Conservation (phyloP, 2,329 filamentous ascomycete genomes). For the Orbilia quercus region DNA sequence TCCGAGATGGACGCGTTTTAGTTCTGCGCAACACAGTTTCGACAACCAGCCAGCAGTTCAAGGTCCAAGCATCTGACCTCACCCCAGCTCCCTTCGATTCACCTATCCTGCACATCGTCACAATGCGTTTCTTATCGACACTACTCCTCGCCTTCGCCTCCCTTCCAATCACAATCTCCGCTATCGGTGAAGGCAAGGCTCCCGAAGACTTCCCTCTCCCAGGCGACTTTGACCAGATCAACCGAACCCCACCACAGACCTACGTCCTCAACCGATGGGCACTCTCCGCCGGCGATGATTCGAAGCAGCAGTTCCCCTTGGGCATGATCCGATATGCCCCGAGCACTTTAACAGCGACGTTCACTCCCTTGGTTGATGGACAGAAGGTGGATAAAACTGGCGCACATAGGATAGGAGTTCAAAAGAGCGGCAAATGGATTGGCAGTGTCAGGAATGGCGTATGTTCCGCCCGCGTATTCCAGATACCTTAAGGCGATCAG, state of each 20-base stretch:
- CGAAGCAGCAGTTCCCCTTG: constrained; percentile 15
- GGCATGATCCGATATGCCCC: constrained; percentile 49
- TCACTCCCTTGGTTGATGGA: constrained; percentile 20
- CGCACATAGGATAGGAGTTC: constrained; percentile 31
- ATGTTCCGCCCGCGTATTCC: constrained; percentile 2
- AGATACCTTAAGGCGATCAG: neutral
- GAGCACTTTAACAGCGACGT: constrained; percentile 29
- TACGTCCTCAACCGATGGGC: constrained; percentile 42
- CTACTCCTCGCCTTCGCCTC: constrained; percentile 32
- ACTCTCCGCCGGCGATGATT: constrained; percentile 38
- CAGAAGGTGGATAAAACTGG: constrained; percentile 10
- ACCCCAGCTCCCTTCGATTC: neutral
- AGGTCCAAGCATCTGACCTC: constrained; percentile 9
- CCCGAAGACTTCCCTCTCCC: constrained; percentile 37
- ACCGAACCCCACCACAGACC: constrained; percentile 45
- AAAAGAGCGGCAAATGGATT: constrained; percentile 45
- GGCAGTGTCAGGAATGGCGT: constrained; percentile 42
- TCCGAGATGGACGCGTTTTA: constrained; percentile 53
- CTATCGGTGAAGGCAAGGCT: constrained; percentile 16
- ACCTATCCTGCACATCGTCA: constrained; percentile 20
- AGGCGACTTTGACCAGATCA: constrained; percentile 46
- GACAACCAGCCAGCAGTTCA: constrained; percentile 11
- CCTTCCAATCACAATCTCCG: constrained; percentile 20
- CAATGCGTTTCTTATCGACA: constrained; percentile 41
- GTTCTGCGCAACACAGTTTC: constrained; percentile 51